Base-by-base conservation (phyloP, 2,329 filamentous ascomycete species). In the Zasmidium cellare region DNA sequence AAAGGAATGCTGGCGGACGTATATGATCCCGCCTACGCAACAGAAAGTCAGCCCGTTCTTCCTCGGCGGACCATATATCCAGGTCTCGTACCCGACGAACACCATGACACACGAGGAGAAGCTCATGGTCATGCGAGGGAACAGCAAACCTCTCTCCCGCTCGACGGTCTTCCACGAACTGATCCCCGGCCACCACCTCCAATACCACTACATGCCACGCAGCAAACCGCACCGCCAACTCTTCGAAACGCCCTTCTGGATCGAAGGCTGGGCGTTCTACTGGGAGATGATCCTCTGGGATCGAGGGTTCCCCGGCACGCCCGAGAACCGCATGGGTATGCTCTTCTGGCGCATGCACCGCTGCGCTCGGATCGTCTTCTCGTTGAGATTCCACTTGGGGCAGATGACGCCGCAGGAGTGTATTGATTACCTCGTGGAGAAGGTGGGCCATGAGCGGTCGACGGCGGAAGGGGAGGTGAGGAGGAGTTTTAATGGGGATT, bases 291-390 rank as follows among this genome's bases (percentile, higher is more conserved):
- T 84, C 18, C 74, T 87, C 16, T 87, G 82, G 82, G 70, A 81
- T 45, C 75, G 80, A 24, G 76, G 76, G 25, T 86, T 84, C 64
- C 77, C 80, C 56, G 72, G 73, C 3, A 75, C 75, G 0, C 75
- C 83, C 0, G 79, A 82, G 58, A 80, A 85, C 60, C 76, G 76
- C 41, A 76, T 86, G 20, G 84, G 84, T 0, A 82, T 84, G 61
- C 70, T 87, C 7, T 86, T 85, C 67, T 86, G 84, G 84, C 77
- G 82, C 14, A 84, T 86, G 79, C 84, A 87, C 67, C 80, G 84
- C 24, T 85, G 83, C 63, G 80, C 80, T 5, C 79, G 84, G 38
- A 85, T 85, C 62, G 72, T 82, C 12, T 86, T 86, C 69, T 84
- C 81, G 0, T 68, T 86, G 1, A 79, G 78, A 41, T 86, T 85